phyloP scores from a whole-genome alignment of 768 basidiomycete species.

The Leucosporidium yakuticum region DNA sequence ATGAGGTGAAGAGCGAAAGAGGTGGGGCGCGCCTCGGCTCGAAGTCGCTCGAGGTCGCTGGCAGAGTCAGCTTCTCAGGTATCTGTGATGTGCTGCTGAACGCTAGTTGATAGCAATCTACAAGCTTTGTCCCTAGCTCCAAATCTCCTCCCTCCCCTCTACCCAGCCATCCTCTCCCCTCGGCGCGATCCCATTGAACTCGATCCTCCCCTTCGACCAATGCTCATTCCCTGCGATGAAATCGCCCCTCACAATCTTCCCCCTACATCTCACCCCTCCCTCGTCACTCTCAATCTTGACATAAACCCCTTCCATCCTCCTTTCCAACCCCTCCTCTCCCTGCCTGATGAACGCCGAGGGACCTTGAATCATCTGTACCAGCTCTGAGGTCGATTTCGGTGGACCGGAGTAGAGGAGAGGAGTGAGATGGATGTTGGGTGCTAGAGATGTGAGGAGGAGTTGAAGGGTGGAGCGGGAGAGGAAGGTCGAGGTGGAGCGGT shows the following conservation, averaged over 20 bases:
- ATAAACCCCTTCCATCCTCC: constrained; percentile 53
- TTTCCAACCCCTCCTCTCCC: constrained; percentile 26
- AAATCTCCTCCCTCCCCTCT: too few relatives aligned
- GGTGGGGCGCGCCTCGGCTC: too few relatives aligned
- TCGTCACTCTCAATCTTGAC: constrained; percentile 52
- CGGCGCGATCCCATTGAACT: constrained; percentile 2
- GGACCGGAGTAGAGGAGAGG: constrained; percentile 50
- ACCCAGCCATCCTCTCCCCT: too few relatives aligned
- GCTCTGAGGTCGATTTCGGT: constrained; percentile 47
- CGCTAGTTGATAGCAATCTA: too few relatives aligned
- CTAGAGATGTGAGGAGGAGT: not conserved
- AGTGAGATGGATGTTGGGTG: constrained; percentile 45
- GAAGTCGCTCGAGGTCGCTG: too few relatives aligned
- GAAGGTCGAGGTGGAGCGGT: constrained; percentile 44
- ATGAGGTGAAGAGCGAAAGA: too few relatives aligned
- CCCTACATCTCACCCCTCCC: constrained; percentile 42
- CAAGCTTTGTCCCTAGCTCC: too few relatives aligned
- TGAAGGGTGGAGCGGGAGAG: constrained; percentile 12
- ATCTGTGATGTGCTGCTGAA: too few relatives aligned
- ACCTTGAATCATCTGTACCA: constrained; percentile 50
- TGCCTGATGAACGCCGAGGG: constrained; percentile 51
- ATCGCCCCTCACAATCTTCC: constrained; percentile 57
- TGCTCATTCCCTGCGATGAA: constrained; percentile 59
- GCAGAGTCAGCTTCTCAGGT: too few relatives aligned
- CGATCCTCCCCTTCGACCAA: constrained; percentile 4